phyloP scores from a whole-genome alignment of 371 early-diverging fungal genomes.

The Mucor saturninus region DNA sequence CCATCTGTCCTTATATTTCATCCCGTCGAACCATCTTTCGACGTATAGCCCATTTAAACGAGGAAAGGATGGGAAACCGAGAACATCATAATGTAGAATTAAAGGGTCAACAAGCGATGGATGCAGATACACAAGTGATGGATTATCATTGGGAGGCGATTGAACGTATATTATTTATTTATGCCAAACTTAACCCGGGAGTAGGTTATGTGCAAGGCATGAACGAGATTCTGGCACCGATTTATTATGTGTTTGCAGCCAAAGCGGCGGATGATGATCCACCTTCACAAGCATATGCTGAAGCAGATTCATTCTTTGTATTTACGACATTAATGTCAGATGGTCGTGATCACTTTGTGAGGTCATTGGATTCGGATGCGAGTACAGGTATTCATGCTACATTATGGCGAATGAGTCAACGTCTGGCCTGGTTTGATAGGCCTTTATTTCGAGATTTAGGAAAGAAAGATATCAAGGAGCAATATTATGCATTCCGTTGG shows the following conservation, averaged over 20 bases:
- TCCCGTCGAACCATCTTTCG: conserved; percentile 68
- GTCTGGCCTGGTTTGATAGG: conserved; percentile 63
- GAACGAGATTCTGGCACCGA: conserved; percentile 86
- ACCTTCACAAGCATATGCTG: conserved; percentile 73
- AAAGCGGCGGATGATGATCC: conserved; percentile 51
- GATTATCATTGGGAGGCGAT: conserved; percentile 87
- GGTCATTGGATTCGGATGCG: conserved; percentile 68
- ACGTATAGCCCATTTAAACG: conserved; percentile 67
- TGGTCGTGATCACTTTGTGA: conserved; percentile 82
- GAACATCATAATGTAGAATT: conserved; percentile 38
- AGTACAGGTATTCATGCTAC: conserved; percentile 67
- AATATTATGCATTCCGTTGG: conserved; percentile 88
- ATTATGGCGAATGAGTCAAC: conserved; percentile 62
- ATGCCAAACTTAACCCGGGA: conserved; percentile 85
- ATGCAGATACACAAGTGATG: conserved; percentile 36
- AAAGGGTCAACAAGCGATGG: conserved; percentile 15
- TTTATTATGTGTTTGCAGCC: conserved; percentile 80
- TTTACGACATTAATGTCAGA: conserved; percentile 77
- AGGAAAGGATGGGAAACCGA: conserved; percentile 54
- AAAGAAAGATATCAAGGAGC: conserved; percentile 74
- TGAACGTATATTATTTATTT: conserved; percentile 82
- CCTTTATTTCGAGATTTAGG: conserved; percentile 67
- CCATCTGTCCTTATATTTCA: conserved; percentile 61
- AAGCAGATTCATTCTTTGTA: conserved; percentile 86
- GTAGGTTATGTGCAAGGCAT: conserved; percentile 91